Base-by-base conservation (phyloP, 2,329 filamentous ascomycete genomes). In the Capronia americana region DNA sequence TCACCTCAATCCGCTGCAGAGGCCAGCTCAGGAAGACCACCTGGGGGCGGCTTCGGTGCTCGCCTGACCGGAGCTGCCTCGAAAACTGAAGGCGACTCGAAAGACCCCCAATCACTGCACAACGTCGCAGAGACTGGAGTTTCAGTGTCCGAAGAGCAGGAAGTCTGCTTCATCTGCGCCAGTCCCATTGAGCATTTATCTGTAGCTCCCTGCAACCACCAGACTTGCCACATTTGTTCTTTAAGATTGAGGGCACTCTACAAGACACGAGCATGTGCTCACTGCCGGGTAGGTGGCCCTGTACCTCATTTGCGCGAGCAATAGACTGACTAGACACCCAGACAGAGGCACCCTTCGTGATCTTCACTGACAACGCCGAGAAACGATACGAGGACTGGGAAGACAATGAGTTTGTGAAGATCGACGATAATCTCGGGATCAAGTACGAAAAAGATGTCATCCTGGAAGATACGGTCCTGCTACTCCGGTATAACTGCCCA, bases 141-240 rank as follows among this genome's bases (percentile, higher is more conserved):
- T 7, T 81, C 79, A 2, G n/a, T 4, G 26, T 8, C 8, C n/a
- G 86, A 86, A 56, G 86, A 93, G 63, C 89, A 85, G 28, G 93
- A 97, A 69, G 86, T 97, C 68, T 99, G 95, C 86, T 98, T 98
- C 80, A 99, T 99, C 75, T 99, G 95, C 79, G 94, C 95, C 64
- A 97, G 93, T 71, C 87, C 90, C 1, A 90, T 99, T 56, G 88
- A 91, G 57, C 93, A 98, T 81, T 89, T 92, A 73, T 91, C 93
- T 10, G 88, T 99, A 70, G 89, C 93, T 34, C 94, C 95, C 23
- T 99, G 95, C 80, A 98, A 97, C 78, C 95, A 99, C 80, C 87
- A 92, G 64, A 97, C 94, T 57, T 99, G 95, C 77, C 95, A 99
- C 80, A 97, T 98, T 71, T 99, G 95, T 78, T 90, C 93, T 10